Evolutionary conservation across 208 protist genomes (phyloP).

Genomic region (Herpetomonas tarakana): DNA sequence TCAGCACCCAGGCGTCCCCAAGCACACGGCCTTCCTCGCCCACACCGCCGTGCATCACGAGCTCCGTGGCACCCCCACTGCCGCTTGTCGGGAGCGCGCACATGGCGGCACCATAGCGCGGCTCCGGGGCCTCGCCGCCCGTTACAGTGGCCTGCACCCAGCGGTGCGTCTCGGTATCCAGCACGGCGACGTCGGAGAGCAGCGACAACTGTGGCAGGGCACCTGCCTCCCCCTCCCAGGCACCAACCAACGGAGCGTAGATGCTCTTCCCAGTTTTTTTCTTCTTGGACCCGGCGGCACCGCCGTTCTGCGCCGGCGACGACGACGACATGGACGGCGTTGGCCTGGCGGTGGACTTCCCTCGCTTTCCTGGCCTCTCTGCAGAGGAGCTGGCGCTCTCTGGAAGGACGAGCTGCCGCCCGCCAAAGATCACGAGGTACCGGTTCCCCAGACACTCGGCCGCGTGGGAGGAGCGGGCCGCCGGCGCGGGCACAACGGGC

Average conservation of each 20-base stretch:
- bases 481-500: slow-evolving; percentile 19
- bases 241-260: not conserved
- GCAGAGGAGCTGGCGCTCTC: slow-evolving; percentile 1
- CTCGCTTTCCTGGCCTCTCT: slow-evolving; percentile 8
- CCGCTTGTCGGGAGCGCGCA: slow-evolving; percentile 25
- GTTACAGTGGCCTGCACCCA: slow-evolving; percentile 50
- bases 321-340: slow-evolving; percentile 5
- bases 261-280: not conserved
- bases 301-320: slow-evolving; percentile 1
- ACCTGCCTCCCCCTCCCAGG: not conserved
- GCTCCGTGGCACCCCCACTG: slow-evolving; percentile 16
- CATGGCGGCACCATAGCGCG: slow-evolving; percentile 53
- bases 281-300: not conserved
- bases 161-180: slow-evolving; percentile 26
- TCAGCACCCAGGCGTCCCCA: slow-evolving; percentile 72
- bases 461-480: slow-evolving; percentile 53
- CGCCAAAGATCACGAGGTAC: slow-evolving; percentile 65
- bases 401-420: slow-evolving; percentile 34
- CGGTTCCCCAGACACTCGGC: slow-evolving; percentile 53
- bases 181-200: slow-evolving; percentile 43
- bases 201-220: slow-evolving; percentile 11
- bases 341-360: slow-evolving; percentile 16
- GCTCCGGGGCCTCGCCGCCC: slow-evolving; percentile 23
- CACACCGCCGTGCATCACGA: slow-evolving; percentile 73
- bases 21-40: slow-evolving; percentile 40